Evolutionary conservation across 2,329 filamentous ascomycete genomes (phyloP), one percentile per base, ranked within the genome.

Genomic region (Aspergillus fumigatiaffinis): DNA sequence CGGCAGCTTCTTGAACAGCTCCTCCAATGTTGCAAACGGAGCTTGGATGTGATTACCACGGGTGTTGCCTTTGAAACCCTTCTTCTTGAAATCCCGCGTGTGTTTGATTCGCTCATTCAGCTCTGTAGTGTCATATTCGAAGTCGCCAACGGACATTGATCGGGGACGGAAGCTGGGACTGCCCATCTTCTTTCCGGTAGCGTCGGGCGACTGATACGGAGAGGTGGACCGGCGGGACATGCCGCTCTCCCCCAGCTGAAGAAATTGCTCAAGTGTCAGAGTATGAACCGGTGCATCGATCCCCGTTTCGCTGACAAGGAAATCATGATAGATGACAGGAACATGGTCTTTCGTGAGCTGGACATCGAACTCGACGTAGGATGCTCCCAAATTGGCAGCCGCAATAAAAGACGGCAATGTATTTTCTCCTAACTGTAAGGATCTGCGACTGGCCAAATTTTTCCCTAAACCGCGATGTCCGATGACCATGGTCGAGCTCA

Each of bases 271-370:
- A 3, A 97, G 78, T 0, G 94, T 99, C 62, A 99, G 80, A 0
- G 91, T 96, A 71, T 99, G 94, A 1, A 99, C 93, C 0, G 94
- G 94, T 0, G 94, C 94, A 70, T 99, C 94, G 54, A 97, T 94
- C 9, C 95, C 94, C 0, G 94, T 97, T 76, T 99, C 94, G 70
- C 92, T 96, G 72, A 99, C 94, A 14, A 97, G 81, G 69, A 99
- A 99, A 73, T 99, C 94, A 71, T 99, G 94, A 71, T 99, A 99
- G 68, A 99, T 96, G 63, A 99, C 93, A 0, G 94, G 94, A 1
- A 99, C 92, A 67, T 95, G 92, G 71, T 99, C 94, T 70, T 99
- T 99, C n/a, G 94, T 99, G 42, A 99, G 80, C 72, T 99, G 94
- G 0, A 99, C 94, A 71, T 99, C 94, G 68, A 85, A 85, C 66